Evolutionary conservation across 2,329 filamentous ascomycete genomes (phyloP).

Genomic region (Ophiosphaerella herpotricha): DNA sequence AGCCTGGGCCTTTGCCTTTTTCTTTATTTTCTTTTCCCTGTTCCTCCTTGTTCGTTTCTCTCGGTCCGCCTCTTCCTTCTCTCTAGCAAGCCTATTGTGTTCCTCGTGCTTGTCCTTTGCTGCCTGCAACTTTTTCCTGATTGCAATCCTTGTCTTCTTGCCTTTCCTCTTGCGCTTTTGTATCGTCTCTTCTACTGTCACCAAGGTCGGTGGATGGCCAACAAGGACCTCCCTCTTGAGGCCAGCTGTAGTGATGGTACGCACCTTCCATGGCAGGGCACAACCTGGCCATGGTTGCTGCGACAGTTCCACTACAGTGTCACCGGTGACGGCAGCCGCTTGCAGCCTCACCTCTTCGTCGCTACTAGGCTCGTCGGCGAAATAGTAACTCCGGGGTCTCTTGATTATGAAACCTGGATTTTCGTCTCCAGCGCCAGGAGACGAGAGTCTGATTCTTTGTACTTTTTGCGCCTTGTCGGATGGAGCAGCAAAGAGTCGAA

Average conservation of each 20-base stretch:
- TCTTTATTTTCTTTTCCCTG: conserved; percentile 46
- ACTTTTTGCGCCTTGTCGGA: conserved; percentile 24
- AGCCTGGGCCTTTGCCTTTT: conserved; percentile 41
- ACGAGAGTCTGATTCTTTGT: conserved; percentile 39
- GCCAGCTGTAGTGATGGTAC: conserved; percentile 32
- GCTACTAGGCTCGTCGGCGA: conserved; percentile 33
- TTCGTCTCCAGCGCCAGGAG: conserved; percentile 28
- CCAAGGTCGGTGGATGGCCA: conserved; percentile 29
- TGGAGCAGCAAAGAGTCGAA: conserved; percentile 41
- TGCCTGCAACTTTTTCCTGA: conserved; percentile 39
- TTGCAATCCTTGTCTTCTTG: conserved; percentile 43
- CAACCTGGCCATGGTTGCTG: conserved; percentile 40
- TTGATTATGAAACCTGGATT: conserved; percentile 37
- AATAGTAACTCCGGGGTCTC: conserved; percentile 42
- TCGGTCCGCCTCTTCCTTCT: conserved; percentile 41
- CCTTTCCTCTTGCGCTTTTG: conserved; percentile 38
- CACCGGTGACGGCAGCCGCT: conserved; percentile 35
- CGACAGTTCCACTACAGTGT: conserved; percentile 34
- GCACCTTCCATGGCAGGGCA: conserved; percentile 44
- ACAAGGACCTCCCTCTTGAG: conserved; percentile 37
- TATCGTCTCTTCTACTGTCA: conserved; percentile 24
- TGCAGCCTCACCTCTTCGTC: conserved; percentile 26
- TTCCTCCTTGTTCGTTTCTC: conserved; percentile 45
- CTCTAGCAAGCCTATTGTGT: conserved; percentile 28
- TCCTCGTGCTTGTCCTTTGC: conserved; percentile 29